Evolutionary conservation across 257 asterid genomes (phyloP).

Genomic region (Lycium barbarum): DNA sequence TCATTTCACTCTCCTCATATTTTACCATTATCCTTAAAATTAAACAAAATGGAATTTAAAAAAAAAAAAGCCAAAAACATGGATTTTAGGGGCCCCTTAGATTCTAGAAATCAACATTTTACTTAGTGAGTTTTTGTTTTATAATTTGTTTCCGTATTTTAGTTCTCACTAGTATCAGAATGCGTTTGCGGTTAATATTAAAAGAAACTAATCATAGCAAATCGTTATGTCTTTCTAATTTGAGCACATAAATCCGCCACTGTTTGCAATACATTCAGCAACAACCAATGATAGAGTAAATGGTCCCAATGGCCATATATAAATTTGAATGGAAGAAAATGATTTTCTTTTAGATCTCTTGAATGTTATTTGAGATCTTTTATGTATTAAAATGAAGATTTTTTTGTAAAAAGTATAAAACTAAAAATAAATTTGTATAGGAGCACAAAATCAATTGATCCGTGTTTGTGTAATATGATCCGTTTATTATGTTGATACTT

Average conservation of each 20-base stretch:
- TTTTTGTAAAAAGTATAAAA: too few species aligned
- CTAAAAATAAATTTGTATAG: too few species aligned
- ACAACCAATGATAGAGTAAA: too few species aligned
- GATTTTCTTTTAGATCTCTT: too few species aligned
- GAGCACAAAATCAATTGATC: too few species aligned
- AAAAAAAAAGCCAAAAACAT: background rate
- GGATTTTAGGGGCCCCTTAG: background rate
- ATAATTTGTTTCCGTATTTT: background rate
- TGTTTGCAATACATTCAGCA: background rate
- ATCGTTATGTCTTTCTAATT: too few species aligned
- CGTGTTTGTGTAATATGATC: too few species aligned
- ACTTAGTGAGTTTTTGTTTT: background rate
- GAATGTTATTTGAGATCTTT: too few species aligned
- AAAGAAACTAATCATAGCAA: background rate
- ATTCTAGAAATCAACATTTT: background rate
- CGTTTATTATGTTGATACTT: too few species aligned
- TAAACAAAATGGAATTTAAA: background rate
- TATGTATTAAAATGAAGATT: too few species aligned
- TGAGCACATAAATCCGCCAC: background rate
- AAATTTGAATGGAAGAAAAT: too few species aligned
- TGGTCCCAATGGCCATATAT: too few species aligned
- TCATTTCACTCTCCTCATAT: constrained; percentile 1
- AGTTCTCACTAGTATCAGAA: background rate
- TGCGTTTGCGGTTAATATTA: background rate
- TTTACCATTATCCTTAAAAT: background rate